phyloP scores from a whole-genome alignment of 805 yeast species.

The Lachancea kluyveri region DNA sequence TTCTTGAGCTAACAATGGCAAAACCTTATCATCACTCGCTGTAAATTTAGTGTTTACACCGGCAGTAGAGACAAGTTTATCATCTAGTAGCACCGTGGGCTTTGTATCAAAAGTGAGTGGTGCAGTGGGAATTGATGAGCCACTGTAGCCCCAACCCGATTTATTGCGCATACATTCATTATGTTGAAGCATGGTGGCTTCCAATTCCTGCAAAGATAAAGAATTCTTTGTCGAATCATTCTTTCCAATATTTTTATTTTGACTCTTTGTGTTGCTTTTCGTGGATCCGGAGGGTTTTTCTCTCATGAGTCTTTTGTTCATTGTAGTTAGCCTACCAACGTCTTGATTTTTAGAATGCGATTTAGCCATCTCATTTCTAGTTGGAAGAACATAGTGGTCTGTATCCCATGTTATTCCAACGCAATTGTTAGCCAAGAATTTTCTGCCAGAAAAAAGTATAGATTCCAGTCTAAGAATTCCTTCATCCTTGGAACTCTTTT shows the following conservation, averaged over 20 bases:
- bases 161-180: neutral
- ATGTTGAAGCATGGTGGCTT: conserved; percentile 7
- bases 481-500: conserved; percentile 8
- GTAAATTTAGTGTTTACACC: no score
- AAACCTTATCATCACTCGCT: no score
- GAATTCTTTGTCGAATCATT: neutral
- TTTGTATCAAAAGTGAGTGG: conserved; percentile 22
- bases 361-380: no score
- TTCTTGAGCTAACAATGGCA: no score
- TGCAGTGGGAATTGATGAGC: conserved; percentile 29
- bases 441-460: conserved; percentile 10
- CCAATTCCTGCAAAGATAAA: conserved; percentile 14
- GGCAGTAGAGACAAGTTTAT: no score
- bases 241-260: conserved; percentile 1
- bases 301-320: no score
- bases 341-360: no score
- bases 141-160: conserved; percentile 25
- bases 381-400: conserved; percentile 2
- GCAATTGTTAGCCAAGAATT: conserved; percentile 11
- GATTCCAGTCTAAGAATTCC: conserved; percentile 9
- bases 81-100: no score
- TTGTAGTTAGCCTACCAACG: no score
- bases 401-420: conserved; percentile 10
- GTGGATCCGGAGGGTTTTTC: no score
- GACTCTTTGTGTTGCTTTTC: no score